Evolutionary conservation across 352 stramenopile genomes (phyloP).

Genomic region (Phytophthora tentaculata): DNA sequence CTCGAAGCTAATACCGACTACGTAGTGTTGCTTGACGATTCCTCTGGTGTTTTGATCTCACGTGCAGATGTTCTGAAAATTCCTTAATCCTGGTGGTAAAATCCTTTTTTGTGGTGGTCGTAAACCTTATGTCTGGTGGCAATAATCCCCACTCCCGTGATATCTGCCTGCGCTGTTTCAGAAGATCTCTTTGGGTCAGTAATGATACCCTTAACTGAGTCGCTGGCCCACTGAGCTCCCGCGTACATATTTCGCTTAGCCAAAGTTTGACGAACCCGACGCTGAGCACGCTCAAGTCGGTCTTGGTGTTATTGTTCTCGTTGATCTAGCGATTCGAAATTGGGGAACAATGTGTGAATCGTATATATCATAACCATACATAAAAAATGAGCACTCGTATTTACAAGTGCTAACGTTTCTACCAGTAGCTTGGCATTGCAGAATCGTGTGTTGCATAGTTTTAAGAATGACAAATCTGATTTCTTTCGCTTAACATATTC

Average conservation of each 20-base stretch:
- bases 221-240: constrained; percentile 11
- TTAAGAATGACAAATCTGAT: constrained; percentile 6
- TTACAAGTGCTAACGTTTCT: neutral
- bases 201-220: neutral
- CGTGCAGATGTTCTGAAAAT: no score
- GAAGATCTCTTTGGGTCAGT: neutral
- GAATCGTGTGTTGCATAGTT: constrained; percentile 2
- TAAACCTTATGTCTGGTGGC: no score
- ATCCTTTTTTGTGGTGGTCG: no score
- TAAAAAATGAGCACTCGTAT: neutral
- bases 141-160: no score
- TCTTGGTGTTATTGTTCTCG: neutral
- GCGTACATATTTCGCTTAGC: constrained; percentile 3
- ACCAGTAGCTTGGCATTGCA: constrained; percentile 7
- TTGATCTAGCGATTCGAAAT: neutral
- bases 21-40: no score
- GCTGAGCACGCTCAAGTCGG: constrained; percentile 2
- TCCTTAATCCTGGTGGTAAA: no score
- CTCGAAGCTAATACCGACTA: no score
- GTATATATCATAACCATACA: neutral
- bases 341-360: neutral
- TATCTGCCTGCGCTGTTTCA: constrained; percentile 18
- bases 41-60: no score
- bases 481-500: constrained; percentile 5
- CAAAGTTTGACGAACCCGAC: neutral